These are phyloP conservation scores for Colletotrichum truncatum DNA, from an alignment of 2,329 filamentous ascomycete species.

Conservation along the genomic window DNA sequence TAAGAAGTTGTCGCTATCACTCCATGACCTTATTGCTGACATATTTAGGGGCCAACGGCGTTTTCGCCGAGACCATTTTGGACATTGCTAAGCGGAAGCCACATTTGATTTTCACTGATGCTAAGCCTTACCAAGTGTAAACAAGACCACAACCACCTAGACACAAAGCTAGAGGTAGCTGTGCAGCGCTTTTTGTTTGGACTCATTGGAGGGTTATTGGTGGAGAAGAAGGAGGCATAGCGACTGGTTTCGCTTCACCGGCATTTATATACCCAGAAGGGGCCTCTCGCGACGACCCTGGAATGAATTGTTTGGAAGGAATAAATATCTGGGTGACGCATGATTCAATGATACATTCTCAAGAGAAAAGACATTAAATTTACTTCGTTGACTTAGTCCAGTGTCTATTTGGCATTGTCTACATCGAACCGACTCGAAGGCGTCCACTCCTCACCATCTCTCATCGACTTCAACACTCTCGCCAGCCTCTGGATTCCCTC, in stretches of 20 bases:
- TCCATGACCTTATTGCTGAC: too few species aligned
- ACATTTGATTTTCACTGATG: constrained; percentile 79
- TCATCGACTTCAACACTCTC: constrained; percentile 48
- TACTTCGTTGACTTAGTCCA: not conserved
- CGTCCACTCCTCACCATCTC: constrained; percentile 35
- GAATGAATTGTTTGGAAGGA: not conserved
- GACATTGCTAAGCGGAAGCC: constrained; percentile 91
- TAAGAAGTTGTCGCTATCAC: constrained; percentile 47
- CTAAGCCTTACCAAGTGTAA: constrained; percentile 65
- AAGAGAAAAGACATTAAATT: not conserved
- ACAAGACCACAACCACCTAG: not conserved
- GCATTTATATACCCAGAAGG: constrained; percentile 25
- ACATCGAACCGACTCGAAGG: constrained; percentile 9
- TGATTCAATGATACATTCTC: not conserved
- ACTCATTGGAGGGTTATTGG: not conserved
- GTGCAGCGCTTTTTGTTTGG: not conserved
- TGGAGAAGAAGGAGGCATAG: not conserved
- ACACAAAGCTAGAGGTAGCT: not conserved
- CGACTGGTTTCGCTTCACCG: constrained; percentile 11
- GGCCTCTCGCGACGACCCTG: not conserved
- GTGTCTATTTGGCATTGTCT: constrained; percentile 18
- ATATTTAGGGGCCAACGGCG: constrained; percentile 82
- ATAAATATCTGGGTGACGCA: not conserved
- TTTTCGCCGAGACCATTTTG: constrained; percentile 92
- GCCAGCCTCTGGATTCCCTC: constrained; percentile 75